phyloP scores from a whole-genome alignment of 2,329 filamentous ascomycete species.

The Nemania sp. region DNA sequence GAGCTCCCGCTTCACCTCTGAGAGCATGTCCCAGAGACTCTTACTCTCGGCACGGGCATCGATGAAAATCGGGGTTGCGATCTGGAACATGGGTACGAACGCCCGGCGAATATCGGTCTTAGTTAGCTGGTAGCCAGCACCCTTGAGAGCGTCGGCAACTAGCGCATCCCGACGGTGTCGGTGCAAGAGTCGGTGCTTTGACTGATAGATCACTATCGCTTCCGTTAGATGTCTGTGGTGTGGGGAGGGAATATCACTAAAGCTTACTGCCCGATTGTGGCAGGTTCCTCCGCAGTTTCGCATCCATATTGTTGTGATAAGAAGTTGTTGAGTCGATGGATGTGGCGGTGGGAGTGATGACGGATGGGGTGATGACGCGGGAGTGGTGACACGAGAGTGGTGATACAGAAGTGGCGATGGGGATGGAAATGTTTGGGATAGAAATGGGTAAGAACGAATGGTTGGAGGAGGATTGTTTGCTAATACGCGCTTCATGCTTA shows the following conservation, averaged over 20 bases:
- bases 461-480: not conserved
- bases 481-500: not conserved
- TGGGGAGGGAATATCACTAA: not conserved
- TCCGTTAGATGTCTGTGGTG: not conserved
- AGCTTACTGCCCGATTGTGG: constrained; percentile 18
- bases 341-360: not conserved
- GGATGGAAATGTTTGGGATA: not conserved
- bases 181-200: not conserved
- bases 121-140: constrained; percentile 5
- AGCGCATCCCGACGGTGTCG: not conserved
- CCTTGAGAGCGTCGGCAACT: not conserved
- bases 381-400: not conserved
- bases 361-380: not conserved
- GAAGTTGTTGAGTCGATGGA: not conserved
- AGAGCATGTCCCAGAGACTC: constrained; percentile 30
- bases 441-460: not conserved
- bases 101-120: not conserved
- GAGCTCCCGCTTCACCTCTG: constrained; percentile 10
- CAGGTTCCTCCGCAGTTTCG: not conserved
- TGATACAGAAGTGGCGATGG: not conserved
- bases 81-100: constrained; percentile 21
- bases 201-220: constrained; percentile 8
- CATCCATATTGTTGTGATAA: not conserved
- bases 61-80: constrained; percentile 23
- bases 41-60: not conserved